A percentile compares a stretch with the other conserved stretches of the same genome.
Evolutionary conservation across 2,329 filamentous ascomycete species (phyloP).

Genomic region (Aspergillus aculeatus): DNA sequence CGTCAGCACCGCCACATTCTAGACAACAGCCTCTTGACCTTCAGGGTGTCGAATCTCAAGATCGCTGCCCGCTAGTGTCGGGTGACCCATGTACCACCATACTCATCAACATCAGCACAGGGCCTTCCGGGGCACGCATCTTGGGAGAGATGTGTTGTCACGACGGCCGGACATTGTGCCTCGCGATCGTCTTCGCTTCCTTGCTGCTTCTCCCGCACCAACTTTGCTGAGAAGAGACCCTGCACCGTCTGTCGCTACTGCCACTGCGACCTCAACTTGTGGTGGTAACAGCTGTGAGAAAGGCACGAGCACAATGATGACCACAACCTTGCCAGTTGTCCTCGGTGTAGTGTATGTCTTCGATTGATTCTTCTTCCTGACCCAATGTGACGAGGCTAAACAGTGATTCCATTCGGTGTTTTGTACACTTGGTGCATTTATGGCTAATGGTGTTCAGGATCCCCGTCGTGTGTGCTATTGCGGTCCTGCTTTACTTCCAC

Average conservation of each 20-base stretch:
- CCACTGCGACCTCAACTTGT: constrained; percentile 17
- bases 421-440: not conserved
- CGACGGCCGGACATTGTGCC: constrained; percentile 29
- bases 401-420: not conserved
- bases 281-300: constrained; percentile 56
- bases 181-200: constrained; percentile 23
- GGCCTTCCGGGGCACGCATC: constrained; percentile 26
- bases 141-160: constrained; percentile 22
- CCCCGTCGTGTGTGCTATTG: constrained; percentile 65
- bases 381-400: not conserved
- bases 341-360: constrained; percentile 66
- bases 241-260: constrained; percentile 17
- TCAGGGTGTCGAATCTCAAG: not conserved
- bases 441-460: constrained; percentile 58
- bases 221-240: constrained; percentile 31
- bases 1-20: not conserved
- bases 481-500: constrained; percentile 74
- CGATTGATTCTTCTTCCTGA: not conserved
- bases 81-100: constrained; percentile 24
- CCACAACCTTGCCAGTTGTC: constrained; percentile 65
- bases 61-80: constrained; percentile 2
- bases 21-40: not conserved
- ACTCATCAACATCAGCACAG: constrained; percentile 26
- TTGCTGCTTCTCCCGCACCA: constrained; percentile 22
- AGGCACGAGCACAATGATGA: constrained; percentile 51